Evolutionary conservation across 495 filamentous ascomycete species (phyloP).

Genomic region (Lasiosphaeria hispida): DNA sequence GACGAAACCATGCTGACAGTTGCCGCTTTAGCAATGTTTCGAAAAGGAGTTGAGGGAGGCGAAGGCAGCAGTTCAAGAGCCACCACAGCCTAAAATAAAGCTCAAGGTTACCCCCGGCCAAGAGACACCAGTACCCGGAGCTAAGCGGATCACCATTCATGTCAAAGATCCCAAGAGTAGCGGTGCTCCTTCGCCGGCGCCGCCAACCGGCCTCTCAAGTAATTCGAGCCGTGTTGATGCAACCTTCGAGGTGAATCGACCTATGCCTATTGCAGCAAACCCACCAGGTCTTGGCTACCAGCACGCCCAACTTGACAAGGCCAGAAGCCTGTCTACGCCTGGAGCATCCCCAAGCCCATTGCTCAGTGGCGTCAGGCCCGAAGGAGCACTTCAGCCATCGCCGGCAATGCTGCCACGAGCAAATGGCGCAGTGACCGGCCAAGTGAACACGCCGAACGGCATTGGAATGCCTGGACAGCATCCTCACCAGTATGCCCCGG

Average conservation of each 20-base stretch:
- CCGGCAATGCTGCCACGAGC: constrained; percentile 28
- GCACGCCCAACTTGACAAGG: constrained; percentile 36
- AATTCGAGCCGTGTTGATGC: constrained; percentile 31
- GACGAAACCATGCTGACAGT: background rate
- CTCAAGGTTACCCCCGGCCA: constrained; percentile 56
- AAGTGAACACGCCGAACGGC: constrained; percentile 17
- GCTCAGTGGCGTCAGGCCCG: constrained; percentile 39
- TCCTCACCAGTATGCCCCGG: constrained; percentile 30
- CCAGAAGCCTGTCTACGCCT: constrained; percentile 43
- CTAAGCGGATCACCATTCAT: constrained; percentile 56
- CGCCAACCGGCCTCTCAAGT: constrained; percentile 40
- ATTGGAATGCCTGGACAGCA: background rate
- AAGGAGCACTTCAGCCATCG: constrained; percentile 39
- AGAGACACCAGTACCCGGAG: constrained; percentile 33
- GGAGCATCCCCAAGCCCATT: constrained; percentile 51
- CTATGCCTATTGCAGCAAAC: constrained; percentile 20
- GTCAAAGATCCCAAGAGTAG: constrained; percentile 50
- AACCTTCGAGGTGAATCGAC: constrained; percentile 27
- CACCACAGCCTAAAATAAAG: constrained; percentile 71
- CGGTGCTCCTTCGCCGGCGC: constrained; percentile 54
- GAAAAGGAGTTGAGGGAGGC: constrained; percentile 63
- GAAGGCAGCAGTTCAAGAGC: constrained; percentile 60
- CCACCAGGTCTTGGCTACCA: constrained; percentile 26
- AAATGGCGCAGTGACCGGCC: constrained; percentile 37
- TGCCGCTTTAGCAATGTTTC: constrained; percentile 55